phyloP scores from a whole-genome alignment of 805 yeast genomes.

The Saturnispora gosingensis region DNA sequence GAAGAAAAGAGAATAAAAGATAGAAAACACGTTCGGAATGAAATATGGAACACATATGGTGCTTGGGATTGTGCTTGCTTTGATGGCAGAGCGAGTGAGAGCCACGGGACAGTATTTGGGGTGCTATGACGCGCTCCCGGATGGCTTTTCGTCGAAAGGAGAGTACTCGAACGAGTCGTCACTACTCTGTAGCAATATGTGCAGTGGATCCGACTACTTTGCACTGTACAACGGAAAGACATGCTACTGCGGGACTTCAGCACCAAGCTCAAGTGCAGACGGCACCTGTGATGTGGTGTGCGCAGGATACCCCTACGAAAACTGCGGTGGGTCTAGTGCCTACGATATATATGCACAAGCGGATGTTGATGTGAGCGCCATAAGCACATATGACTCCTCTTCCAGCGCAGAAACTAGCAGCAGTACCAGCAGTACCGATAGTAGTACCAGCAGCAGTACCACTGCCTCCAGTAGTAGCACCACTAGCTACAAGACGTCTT shows the following conservation, averaged over 20 bases:
- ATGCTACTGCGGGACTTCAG: constrained; percentile 59
- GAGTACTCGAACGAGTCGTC: constrained; percentile 50
- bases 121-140: constrained; percentile 31
- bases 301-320: constrained; percentile 51
- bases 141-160: constrained; percentile 35
- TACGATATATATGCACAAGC: constrained; percentile 30
- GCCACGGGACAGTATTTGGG: constrained; percentile 22
- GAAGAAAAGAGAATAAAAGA: background rate
- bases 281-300: constrained; percentile 29
- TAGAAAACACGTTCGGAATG: background rate
- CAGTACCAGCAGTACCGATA: constrained; percentile 8
- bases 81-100: background rate
- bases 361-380: constrained; percentile 16
- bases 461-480: constrained; percentile 3
- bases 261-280: constrained; percentile 21
- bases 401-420: background rate
- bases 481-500: background rate
- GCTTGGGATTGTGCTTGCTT: background rate
- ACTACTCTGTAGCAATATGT: constrained; percentile 38
- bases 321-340: constrained; percentile 48
- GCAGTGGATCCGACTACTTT: constrained; percentile 35
- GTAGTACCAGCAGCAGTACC: constrained; percentile 1
- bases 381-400: constrained; percentile 5
- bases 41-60: background rate
- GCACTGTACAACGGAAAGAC: constrained; percentile 44